Evolutionary conservation across 1,284 basidiomycete genomes (phyloP), one percentile per base, ranked within the genome.

Genomic region (Ustilago cynodontis): DNA sequence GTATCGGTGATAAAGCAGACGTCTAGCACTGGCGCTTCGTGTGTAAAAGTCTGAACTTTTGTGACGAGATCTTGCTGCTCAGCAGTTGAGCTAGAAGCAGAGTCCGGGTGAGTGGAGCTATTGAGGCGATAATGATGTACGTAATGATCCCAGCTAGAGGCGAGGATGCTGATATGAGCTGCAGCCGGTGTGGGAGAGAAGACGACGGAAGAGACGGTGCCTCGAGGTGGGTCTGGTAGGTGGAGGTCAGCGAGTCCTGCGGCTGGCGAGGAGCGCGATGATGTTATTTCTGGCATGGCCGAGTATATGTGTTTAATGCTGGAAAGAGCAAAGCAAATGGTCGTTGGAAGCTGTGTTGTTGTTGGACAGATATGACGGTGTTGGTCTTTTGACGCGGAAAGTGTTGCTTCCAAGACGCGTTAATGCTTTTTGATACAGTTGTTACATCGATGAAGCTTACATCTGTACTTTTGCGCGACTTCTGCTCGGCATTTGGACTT

Each of bases 1-100:
- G 33, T 33, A 22, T 74, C 65, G 22, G 52, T 70, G 52, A 86
- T 71, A 63, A 80, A 86, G 45, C 81, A 82, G 0, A 80, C 79
- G n/a, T 86, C 84, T 0, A 86, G 69, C 6, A 85, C 84, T 0
- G 84, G 71, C 0, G 84, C 84, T 11, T 81, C 79, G 51, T 85
- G 83, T 45, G 65, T 22, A 20, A 84, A 84, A 2, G 61, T 76
- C 31, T 80, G 81, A 13, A 84, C 37, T 18, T 78, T 65, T 1
- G 16, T 50, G 1, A 68, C 53, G 8, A 63, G 26, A 11, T 56
- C 61, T 3, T 51, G 14, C 9, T 51, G 14, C 3, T 35, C 26
- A 20, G 39, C 43, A 20, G 56, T 4, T 0, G 50, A 62, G 8
- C 28, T 47, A 2, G 39, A 20, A 24, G 47, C 26, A 20, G 43